Conservation (phyloP, 139 green algal species). For the Asterochloris sp. region DNA sequence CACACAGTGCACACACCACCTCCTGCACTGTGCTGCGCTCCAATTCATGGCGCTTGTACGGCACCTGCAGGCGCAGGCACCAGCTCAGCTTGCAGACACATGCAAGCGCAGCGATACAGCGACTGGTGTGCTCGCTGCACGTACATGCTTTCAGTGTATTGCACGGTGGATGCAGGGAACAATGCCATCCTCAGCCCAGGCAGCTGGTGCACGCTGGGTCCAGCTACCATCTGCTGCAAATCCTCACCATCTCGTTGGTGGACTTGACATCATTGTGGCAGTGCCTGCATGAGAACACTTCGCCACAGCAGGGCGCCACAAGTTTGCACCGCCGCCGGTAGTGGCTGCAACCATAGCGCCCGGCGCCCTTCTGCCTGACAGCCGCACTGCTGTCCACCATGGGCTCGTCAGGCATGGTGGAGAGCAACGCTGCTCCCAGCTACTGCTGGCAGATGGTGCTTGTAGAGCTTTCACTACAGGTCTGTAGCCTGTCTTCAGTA, state of each 20-base stretch:
- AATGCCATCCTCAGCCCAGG: background rate
- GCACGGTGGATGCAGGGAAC: too few species aligned
- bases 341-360: slow-evolving; percentile 62
- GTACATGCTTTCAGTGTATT: too few species aligned
- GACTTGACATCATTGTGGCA: slow-evolving; percentile 84
- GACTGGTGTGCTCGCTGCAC: too few species aligned
- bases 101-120: background rate
- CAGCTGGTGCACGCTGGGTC: background rate
- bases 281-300: slow-evolving; percentile 77
- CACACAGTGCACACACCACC: slow-evolving; percentile 79
- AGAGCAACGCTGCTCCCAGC: too few species aligned
- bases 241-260: slow-evolving; percentile 51
- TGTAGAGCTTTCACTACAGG: too few species aligned
- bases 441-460: too few species aligned
- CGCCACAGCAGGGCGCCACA: slow-evolving; percentile 80
- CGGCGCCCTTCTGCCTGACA: too few species aligned
- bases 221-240: background rate
- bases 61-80: slow-evolving; percentile 47
- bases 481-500: too few species aligned
- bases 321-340: slow-evolving; percentile 76
- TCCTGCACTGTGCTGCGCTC: slow-evolving; percentile 71
- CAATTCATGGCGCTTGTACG: slow-evolving; percentile 66
- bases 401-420: too few species aligned
- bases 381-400: too few species aligned
- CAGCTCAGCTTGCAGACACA: background rate